These are phyloP conservation scores for Dissoconium aciculare DNA, from an alignment of 2,329 filamentous ascomycete genomes.

Conservation along the genomic window DNA sequence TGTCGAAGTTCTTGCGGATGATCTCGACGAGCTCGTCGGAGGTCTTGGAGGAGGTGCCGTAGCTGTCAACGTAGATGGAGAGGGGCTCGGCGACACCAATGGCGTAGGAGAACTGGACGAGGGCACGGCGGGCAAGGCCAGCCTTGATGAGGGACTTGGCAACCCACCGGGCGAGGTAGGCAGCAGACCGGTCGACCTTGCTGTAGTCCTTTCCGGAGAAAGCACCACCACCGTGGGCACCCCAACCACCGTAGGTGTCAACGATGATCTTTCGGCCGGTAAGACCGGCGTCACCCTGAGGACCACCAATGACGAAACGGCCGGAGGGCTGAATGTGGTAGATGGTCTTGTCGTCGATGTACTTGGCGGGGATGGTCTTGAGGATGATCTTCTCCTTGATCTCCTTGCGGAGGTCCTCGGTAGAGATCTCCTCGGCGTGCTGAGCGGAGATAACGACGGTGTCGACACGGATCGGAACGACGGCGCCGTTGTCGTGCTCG, in stretches of 20 bases:
- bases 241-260: slow-evolving; percentile 99
- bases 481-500: slow-evolving; percentile 86
- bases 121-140: slow-evolving; percentile 74
- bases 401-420: slow-evolving; percentile 83
- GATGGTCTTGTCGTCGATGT: slow-evolving; percentile 81
- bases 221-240: slow-evolving; percentile 97
- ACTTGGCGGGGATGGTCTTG: slow-evolving; percentile 80
- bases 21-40: slow-evolving; percentile 92
- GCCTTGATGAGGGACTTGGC: slow-evolving; percentile 92
- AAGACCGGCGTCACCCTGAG: slow-evolving; percentile 95
- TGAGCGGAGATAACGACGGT: slow-evolving; percentile 95
- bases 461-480: slow-evolving; percentile 83
- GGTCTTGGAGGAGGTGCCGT: slow-evolving; percentile 80
- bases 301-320: slow-evolving; percentile 96
- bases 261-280: slow-evolving; percentile 99
- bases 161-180: slow-evolving; percentile 96
- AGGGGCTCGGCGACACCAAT: slow-evolving; percentile 97
- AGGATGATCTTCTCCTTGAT: slow-evolving; percentile 96
- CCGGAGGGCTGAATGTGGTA: slow-evolving; percentile 99
- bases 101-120: slow-evolving; percentile 98
- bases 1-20: slow-evolving; percentile 90
- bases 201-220: slow-evolving; percentile 99
- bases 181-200: slow-evolving; percentile 97
- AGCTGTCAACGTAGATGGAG: slow-evolving; percentile 93
- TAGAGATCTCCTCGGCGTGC: slow-evolving; percentile 76